A percentile compares a stretch with the other conserved stretches of the same genome.
These are phyloP conservation scores for Aspergillus sp. DNA, from an alignment of 2,329 filamentous ascomycete species.

Conservation along the genomic window DNA sequence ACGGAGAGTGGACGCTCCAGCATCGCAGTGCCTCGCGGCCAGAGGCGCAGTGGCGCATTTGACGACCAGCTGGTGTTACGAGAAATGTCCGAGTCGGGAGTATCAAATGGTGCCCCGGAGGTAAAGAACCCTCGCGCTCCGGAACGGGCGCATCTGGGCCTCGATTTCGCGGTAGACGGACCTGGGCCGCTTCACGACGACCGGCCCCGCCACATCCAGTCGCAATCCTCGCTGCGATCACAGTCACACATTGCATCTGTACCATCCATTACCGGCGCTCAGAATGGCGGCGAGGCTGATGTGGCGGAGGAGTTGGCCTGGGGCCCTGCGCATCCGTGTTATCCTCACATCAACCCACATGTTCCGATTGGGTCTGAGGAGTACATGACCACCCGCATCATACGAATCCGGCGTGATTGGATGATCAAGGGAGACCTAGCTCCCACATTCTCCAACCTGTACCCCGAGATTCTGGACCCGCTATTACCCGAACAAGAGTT, in stretches of 20 bases:
- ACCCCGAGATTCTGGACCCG: slow-evolving; percentile 92
- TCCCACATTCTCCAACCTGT: slow-evolving; percentile 90
- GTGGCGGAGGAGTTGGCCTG: slow-evolving; percentile 75
- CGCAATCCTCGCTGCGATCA: slow-evolving; percentile 44
- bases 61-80: slow-evolving; percentile 24
- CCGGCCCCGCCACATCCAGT: slow-evolving; percentile 42
- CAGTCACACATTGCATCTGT: slow-evolving; percentile 43
- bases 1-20: slow-evolving; percentile 55
- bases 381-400: slow-evolving; percentile 79
- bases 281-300: slow-evolving; percentile 51
- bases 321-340: slow-evolving; percentile 93
- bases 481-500: slow-evolving; percentile 85
- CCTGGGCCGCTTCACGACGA: slow-evolving; percentile 24
- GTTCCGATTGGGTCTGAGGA: slow-evolving; percentile 76
- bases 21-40: slow-evolving; percentile 52
- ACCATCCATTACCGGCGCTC: slow-evolving; percentile 39
- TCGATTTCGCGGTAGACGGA: slow-evolving; percentile 22
- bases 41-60: slow-evolving; percentile 39
- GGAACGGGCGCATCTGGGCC: slow-evolving; percentile 32
- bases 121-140: slow-evolving; percentile 32
- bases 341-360: slow-evolving; percentile 88
- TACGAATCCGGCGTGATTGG: slow-evolving; percentile 90
- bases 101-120: slow-evolving; percentile 29
- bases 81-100: slow-evolving; percentile 31
- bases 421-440: slow-evolving; percentile 85